Base-by-base conservation (phyloP, 1,284 basidiomycete genomes). In the Pseudozyma sp. region DNA sequence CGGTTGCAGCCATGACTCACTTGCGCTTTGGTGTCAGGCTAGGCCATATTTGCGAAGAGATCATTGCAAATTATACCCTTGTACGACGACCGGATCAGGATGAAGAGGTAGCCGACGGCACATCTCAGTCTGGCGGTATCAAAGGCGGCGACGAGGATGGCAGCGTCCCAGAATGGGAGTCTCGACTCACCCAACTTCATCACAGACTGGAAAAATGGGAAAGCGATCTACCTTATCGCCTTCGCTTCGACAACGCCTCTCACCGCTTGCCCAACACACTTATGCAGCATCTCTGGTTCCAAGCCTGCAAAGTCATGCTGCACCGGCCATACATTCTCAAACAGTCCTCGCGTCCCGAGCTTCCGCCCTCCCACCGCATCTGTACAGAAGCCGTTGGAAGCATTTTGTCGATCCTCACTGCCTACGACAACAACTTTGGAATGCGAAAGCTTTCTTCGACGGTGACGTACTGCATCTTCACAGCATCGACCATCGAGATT, bases 271-370 rank as follows among this genome's bases (percentile, higher is more conserved):
- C 76, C 39, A 75, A 67, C 55, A 72, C 61, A 25, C 67, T 66
- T 38, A 66, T 56, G 13, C 70, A 67, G 47, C 64, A 67, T 13
- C 52, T 70, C 16, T 78, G 78, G 78, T 70, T 59, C 51, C 61
- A 78, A 45, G 66, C 60, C n/a, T 68, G 56, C 52, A 67, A 66
- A 18, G 59, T 79, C 36, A 62, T 80, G 52, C 60, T 79, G 3
- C 77, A 79, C 43, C 66, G 78, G 4, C 76, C 76, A 0, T 71
- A 79, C 57, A 80, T 79, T 19, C 74, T 80, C 59, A 77, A 78
- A 61, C 57, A 73, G 35, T 55, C 65, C 18, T 70, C 60, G 21
- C 55, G 63, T 5, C 57, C 76, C 1, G 70, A 63, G 5, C 50
- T 77, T 44, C 76, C 78, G 0, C 52, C 66, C 5, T 76, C 77